Conservation (phyloP, 192 early-diverging fungal species). For the Fimicolochytrium jonesii region DNA sequence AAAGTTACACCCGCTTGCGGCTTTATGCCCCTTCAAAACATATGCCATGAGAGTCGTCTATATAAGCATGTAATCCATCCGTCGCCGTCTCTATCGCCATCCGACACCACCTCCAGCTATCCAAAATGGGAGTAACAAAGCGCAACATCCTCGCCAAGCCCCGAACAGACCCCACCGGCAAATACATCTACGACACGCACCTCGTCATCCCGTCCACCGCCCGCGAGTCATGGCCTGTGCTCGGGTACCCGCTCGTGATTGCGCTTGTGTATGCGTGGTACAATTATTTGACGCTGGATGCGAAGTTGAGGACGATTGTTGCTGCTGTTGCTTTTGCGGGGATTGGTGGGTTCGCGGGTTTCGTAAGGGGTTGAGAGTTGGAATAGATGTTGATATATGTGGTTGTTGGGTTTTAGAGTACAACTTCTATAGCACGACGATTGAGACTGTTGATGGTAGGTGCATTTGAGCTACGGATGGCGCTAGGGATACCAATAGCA, state of each 20-base stretch:
- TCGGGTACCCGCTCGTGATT: neutral
- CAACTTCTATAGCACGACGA: constrained; percentile 1
- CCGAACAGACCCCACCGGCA: constrained; percentile 4
- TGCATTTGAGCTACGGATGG: no score
- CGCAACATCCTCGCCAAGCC: neutral
- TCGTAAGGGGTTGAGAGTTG: no score
- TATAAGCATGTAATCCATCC: no score
- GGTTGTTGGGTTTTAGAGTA: neutral
- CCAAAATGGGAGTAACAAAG: neutral
- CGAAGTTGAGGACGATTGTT: constrained; percentile 8
- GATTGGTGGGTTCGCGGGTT: no score
- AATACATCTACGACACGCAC: constrained; percentile 17
- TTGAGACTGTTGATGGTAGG: constrained; percentile 4
- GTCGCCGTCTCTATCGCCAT: no score
- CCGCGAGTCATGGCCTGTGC: neutral
- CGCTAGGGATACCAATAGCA: no score
- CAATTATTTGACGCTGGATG: neutral
- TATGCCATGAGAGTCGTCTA: no score
- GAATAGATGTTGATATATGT: no score
- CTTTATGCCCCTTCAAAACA: no score
- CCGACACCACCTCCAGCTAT: no score
- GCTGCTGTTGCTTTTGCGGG: constrained; percentile 1
- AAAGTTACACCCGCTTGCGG: no score
- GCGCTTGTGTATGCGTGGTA: neutral
- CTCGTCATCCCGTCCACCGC: constrained; percentile 7